Percentiles rank a stretch among this genome's conserved stretches.
Evolutionary conservation across 495 filamentous ascomycete genomes (phyloP).

Genomic region (Talaromyces adpressus): DNA sequence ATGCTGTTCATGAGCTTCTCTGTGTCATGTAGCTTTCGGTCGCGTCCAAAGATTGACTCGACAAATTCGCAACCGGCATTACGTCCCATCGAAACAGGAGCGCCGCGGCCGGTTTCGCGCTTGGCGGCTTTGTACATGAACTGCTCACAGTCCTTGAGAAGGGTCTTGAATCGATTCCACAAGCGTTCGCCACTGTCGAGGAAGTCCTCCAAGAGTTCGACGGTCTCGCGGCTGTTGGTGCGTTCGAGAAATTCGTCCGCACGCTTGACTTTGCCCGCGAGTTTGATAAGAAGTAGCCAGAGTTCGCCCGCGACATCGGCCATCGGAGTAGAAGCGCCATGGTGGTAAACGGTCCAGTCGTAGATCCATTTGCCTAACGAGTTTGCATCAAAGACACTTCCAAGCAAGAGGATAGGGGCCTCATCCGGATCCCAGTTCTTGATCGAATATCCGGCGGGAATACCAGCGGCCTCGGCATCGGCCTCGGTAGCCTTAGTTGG

Average conservation of each 20-base stretch:
- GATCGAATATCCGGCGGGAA: constrained; percentile 86
- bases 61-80: constrained; percentile 95
- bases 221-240: constrained; percentile 63
- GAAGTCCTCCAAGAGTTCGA: constrained; percentile 84
- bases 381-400: constrained; percentile 96
- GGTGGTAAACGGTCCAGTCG: constrained; percentile 96
- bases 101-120: constrained; percentile 54
- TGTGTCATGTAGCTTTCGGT: constrained; percentile 87
- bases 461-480: constrained; percentile 72
- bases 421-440: constrained; percentile 99
- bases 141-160: constrained; percentile 84
- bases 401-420: constrained; percentile 86
- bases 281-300: constrained; percentile 90
- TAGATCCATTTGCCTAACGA: constrained; percentile 98
- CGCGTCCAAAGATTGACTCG: constrained; percentile 90
- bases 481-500: constrained; percentile 73
- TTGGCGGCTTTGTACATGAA: constrained; percentile 83
- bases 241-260: constrained; percentile 73
- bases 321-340: constrained; percentile 78
- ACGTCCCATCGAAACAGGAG: constrained; percentile 73
- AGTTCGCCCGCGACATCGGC: constrained; percentile 90
- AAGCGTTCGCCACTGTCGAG: constrained; percentile 85
- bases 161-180: constrained; percentile 75
- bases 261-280: constrained; percentile 93
- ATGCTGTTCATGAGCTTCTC: constrained; percentile 91